phyloP scores from a whole-genome alignment of 129 eudicot species.

The Heracleum sosnowskyi region DNA sequence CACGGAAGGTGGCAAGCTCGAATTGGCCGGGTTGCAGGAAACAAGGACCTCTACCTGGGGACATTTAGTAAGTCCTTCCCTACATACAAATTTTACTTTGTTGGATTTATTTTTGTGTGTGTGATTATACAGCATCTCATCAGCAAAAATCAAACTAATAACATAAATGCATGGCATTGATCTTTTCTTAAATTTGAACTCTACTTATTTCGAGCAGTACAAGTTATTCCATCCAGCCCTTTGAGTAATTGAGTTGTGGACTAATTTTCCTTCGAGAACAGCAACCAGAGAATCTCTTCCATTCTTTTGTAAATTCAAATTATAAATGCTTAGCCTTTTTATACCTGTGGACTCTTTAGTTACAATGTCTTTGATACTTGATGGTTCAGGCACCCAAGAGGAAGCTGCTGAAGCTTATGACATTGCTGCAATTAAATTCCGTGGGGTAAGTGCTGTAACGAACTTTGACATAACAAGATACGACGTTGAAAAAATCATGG shows the following conservation, averaged over 20 bases:
- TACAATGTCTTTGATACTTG: background rate
- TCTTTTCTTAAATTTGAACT: background rate
- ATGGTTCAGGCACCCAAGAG: conserved; percentile 69
- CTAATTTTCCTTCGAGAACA: background rate
- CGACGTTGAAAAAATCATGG: conserved; percentile 51
- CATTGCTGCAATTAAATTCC: conserved; percentile 81
- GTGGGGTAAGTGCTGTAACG: conserved; percentile 75
- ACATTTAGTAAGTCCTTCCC: conserved; percentile 59
- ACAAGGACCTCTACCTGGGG: conserved; percentile 94
- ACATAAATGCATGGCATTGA: background rate
- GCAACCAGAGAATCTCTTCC: background rate
- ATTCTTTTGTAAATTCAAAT: background rate
- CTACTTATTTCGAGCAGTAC: background rate
- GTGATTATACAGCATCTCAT: background rate
- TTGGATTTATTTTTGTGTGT: background rate
- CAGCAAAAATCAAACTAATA: background rate
- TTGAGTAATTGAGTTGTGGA: background rate
- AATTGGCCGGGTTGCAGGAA: conserved; percentile 88
- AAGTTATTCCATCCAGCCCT: background rate
- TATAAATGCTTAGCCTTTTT: background rate
- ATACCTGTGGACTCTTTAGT: background rate
- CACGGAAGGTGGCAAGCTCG: conserved; percentile 98
- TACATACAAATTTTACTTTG: background rate
- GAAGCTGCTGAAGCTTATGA: conserved; percentile 95
- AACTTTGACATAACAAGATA: conserved; percentile 65